A percentile compares a stretch with the other conserved stretches of the same genome.
Conservation (phyloP, 768 basidiomycete genomes). For the Suillus variegatus region DNA sequence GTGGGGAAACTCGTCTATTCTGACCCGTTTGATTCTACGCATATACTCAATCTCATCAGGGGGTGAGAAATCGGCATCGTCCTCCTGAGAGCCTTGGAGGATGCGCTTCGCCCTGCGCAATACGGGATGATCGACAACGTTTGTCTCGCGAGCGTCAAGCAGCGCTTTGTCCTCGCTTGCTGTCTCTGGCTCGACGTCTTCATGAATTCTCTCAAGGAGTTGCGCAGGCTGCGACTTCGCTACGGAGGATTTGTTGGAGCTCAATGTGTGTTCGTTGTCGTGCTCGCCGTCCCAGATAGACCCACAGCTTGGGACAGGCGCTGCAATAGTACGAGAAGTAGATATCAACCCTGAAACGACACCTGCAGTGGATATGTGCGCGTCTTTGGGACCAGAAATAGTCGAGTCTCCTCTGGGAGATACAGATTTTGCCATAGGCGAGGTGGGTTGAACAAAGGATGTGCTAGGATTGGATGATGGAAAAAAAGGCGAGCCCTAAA, state of each 20-base stretch:
- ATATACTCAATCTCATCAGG: neutral
- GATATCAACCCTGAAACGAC: conserved; percentile 1
- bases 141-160: neutral
- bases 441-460: neutral
- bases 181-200: conserved; percentile 1
- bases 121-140: neutral
- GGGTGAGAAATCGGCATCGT: neutral
- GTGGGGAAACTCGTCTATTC: neutral
- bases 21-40: neutral
- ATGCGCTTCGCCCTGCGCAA: conserved; percentile 1
- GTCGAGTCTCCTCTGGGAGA: neutral
- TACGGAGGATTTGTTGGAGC: neutral
- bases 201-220: neutral
- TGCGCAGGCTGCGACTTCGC: neutral
- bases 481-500: neutral
- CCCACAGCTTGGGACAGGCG: neutral
- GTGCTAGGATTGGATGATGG: neutral
- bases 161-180: neutral
- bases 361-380: conserved; percentile 3
- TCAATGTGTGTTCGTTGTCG: neutral
- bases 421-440: neutral
- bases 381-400: neutral
- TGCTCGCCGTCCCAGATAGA: neutral
- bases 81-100: neutral
- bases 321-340: neutral